Evolutionary conservation across 1,284 basidiomycete species (phyloP).

Genomic region (Malassezia cuniculi): DNA sequence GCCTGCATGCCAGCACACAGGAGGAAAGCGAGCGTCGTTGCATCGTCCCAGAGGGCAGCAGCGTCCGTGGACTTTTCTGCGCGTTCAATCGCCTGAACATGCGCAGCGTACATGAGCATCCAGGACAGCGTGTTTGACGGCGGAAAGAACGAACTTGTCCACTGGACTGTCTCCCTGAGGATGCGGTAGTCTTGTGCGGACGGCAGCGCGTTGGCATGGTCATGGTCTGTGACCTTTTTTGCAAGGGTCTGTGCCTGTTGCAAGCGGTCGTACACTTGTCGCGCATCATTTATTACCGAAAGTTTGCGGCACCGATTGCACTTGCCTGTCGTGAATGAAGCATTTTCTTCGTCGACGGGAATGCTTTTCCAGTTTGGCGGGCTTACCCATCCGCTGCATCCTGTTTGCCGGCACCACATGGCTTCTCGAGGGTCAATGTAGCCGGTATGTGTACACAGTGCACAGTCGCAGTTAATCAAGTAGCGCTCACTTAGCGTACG

Average conservation of each 20-base stretch:
- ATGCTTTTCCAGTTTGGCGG: constrained; percentile 7
- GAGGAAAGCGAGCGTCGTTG: constrained; percentile 47
- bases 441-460: constrained; percentile 49
- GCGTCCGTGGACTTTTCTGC: constrained; percentile 1
- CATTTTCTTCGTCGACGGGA: constrained; percentile 44
- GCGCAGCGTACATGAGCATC: constrained; percentile 8
- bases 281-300: constrained; percentile 49
- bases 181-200: constrained; percentile 10
- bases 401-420: constrained; percentile 50
- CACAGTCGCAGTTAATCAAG: constrained; percentile 64
- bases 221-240: constrained; percentile 55
- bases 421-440: constrained; percentile 58
- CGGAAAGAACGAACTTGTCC: constrained; percentile 2
- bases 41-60: constrained; percentile 20
- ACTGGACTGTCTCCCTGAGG: constrained; percentile 13
- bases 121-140: constrained; percentile 9
- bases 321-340: constrained; percentile 2
- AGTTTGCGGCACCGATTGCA: constrained; percentile 50
- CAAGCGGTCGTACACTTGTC: constrained; percentile 51
- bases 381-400: constrained; percentile 30
- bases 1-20: constrained; percentile 52
- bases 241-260: no score
- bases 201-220: constrained; percentile 57
- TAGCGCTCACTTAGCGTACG: constrained; percentile 62
- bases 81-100: constrained; percentile 9